Percentiles rank a stretch among this genome's conserved stretches.
These are phyloP conservation scores for Scedosporium boydii DNA, from an alignment of 2,329 filamentous ascomycete genomes.

Conservation along the genomic window DNA sequence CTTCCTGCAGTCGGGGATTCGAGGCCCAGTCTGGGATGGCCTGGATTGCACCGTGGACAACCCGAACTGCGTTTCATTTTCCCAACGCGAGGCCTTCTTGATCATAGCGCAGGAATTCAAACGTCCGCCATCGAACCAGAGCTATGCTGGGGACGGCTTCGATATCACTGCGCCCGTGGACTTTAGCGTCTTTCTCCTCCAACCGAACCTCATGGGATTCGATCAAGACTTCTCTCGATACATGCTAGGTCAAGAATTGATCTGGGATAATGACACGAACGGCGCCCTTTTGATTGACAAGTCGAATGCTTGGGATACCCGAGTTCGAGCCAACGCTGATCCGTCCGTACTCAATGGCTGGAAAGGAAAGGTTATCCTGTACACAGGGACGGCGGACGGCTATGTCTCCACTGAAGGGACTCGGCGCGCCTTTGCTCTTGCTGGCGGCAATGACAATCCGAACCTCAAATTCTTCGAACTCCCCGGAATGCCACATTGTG, in stretches of 20 bases:
- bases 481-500: constrained; percentile 42
- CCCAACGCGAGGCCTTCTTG: not conserved
- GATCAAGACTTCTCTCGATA: constrained; percentile 24
- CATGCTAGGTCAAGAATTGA: constrained; percentile 17
- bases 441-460: constrained; percentile 23
- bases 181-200: not conserved
- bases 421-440: constrained; percentile 21
- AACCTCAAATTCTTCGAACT: constrained; percentile 38
- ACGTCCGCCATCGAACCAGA: not conserved
- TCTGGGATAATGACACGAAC: constrained; percentile 3
- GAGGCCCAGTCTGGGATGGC: not conserved
- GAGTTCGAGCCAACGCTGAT: constrained; percentile 11
- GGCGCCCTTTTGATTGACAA: not conserved
- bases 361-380: constrained; percentile 29
- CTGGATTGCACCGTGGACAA: not conserved
- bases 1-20: not conserved
- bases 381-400: constrained; percentile 29
- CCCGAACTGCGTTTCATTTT: not conserved
- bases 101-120: not conserved
- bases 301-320: constrained; percentile 5
- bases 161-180: not conserved
- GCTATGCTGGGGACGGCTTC: not conserved
- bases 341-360: constrained; percentile 15
- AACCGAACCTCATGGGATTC: constrained; percentile 5
- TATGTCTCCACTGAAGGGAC: constrained; percentile 22